Evolutionary conservation across 225 moss, liverwort and hornwort genomes (phyloP).

Genomic region (Marchantia paleacea): DNA sequence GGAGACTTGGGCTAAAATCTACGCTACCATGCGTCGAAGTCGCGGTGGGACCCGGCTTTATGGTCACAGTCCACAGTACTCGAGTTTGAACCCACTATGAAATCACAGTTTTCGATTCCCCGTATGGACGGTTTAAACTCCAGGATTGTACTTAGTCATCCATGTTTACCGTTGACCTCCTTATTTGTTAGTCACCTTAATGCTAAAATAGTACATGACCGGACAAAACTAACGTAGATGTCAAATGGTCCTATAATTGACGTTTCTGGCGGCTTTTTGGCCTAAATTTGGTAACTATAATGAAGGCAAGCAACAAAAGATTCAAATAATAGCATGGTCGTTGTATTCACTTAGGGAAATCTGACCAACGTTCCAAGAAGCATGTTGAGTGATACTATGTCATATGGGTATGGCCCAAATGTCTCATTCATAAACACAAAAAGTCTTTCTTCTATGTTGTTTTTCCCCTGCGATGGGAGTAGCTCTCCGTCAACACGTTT

Average conservation of each 20-base stretch:
- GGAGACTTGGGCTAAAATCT: not conserved
- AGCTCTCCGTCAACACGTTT: too few relatives aligned
- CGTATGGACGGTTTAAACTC: not conserved
- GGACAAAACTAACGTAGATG: not conserved
- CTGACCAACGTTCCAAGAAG: too few relatives aligned
- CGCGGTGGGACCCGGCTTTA: not conserved
- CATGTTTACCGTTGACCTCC: not conserved
- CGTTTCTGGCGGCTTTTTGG: not conserved
- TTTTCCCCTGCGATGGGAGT: too few relatives aligned
- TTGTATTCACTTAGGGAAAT: too few relatives aligned
- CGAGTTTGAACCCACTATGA: not conserved
- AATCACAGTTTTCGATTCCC: not conserved
- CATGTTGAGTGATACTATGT: too few relatives aligned
- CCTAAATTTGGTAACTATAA: too few relatives aligned
- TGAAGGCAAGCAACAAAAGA: not conserved
- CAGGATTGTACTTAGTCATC: not conserved
- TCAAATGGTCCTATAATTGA: not conserved
- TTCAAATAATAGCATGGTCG: too few relatives aligned
- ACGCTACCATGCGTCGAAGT: not conserved
- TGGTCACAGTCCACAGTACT: not conserved
- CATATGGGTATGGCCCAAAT: too few relatives aligned
- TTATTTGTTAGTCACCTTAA: not conserved
- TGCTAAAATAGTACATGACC: not conserved
- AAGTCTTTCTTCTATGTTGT: too few relatives aligned
- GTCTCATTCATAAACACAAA: too few relatives aligned